Conservation (phyloP, 164 flowering plant species). For the Liquidambar formosana region DNA sequence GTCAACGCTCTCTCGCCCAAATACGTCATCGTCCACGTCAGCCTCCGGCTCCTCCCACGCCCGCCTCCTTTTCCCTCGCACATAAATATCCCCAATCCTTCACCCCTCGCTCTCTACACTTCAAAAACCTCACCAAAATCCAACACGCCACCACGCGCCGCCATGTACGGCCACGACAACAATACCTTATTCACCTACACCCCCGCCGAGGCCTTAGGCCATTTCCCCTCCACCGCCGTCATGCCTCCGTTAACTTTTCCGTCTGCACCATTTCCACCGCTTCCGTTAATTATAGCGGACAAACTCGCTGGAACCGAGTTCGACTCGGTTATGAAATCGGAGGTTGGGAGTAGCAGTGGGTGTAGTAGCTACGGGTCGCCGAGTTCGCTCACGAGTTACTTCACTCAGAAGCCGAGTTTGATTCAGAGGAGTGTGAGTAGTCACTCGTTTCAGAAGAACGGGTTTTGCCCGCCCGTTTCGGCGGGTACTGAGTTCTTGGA, state of each 20-base stretch:
- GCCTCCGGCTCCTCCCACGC: background rate
- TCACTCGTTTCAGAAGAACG: constrained; percentile 46
- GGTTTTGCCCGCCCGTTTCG: constrained; percentile 20
- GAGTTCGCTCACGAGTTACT: constrained; percentile 28
- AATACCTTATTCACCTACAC: constrained; percentile 11
- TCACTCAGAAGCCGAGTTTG: constrained; percentile 28
- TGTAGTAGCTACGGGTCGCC: constrained; percentile 52
- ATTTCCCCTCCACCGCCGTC: background rate
- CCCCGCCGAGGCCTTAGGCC: constrained; percentile 5
- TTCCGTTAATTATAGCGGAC: background rate
- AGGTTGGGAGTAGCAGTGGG: constrained; percentile 30
- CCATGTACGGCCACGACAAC: constrained; percentile 28
- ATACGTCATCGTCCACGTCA: constrained; percentile 34
- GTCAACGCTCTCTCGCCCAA: constrained; percentile 18
- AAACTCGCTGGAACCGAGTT: constrained; percentile 3
- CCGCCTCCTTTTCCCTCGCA: too few relatives aligned
- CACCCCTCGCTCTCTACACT: background rate
- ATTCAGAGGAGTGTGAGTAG: constrained; percentile 69
- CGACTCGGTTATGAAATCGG: constrained; percentile 19
- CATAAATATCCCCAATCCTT: background rate
- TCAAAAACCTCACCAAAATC: background rate
- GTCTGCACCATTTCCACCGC: background rate
- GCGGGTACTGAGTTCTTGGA: constrained; percentile 34
- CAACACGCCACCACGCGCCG: constrained; percentile 9
- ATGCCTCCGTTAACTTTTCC: background rate